phyloP scores from a whole-genome alignment of 345 rosid genomes.

The Citrus unshiu region DNA sequence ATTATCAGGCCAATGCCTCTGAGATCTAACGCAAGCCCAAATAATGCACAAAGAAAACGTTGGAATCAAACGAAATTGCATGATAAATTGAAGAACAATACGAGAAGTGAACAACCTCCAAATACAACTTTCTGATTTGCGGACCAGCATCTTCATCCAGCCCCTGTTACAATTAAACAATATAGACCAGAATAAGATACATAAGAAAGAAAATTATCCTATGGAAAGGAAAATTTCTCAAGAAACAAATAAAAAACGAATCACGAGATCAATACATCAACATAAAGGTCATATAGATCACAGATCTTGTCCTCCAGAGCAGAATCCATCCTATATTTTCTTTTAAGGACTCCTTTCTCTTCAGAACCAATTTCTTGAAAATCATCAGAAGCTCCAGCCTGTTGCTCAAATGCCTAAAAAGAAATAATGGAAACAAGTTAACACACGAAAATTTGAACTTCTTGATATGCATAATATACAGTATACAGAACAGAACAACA shows the following conservation, averaged over 20 bases:
- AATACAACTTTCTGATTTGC: conserved; percentile 81
- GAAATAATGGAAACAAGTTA: not conserved
- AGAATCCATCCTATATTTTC: conserved; percentile 62
- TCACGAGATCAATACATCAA: conserved; percentile 53
- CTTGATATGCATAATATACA: not conserved
- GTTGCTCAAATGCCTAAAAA: conserved; percentile 55
- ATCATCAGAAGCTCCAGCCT: conserved; percentile 62
- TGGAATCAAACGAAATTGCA: not conserved
- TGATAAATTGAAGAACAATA: not conserved
- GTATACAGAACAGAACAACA: not conserved
- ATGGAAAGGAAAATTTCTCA: not conserved
- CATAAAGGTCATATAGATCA: conserved; percentile 89
- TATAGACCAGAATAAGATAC: conserved; percentile 12
- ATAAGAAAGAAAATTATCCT: conserved; percentile 2
- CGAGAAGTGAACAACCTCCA: conserved; percentile 48
- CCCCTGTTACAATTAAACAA: conserved; percentile 48
- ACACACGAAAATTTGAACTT: not conserved
- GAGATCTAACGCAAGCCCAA: not conserved
- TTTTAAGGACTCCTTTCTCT: conserved; percentile 47
- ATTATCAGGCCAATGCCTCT: not conserved
- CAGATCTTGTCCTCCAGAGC: conserved; percentile 82
- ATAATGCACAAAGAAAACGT: not conserved
- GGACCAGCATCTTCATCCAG: conserved; percentile 84
- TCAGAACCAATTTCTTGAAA: conserved; percentile 55
- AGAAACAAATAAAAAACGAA: conserved; percentile 1